Percentiles rank a stretch among this genome's conserved stretches.
Evolutionary conservation across 1,284 basidiomycete species (phyloP).

Genomic region (Omphalotus olearius): DNA sequence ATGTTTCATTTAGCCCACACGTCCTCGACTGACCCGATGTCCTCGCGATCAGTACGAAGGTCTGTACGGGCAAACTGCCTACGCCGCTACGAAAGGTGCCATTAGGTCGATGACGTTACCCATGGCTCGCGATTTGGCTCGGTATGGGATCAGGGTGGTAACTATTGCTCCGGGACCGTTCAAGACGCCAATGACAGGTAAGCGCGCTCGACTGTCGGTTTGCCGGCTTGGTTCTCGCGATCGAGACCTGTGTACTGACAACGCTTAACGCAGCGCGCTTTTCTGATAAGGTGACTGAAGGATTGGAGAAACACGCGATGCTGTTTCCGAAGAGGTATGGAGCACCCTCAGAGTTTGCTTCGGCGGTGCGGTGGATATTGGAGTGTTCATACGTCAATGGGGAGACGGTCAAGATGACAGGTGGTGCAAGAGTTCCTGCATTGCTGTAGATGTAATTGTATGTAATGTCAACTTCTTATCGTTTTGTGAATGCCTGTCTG

Average conservation of each 20-base stretch:
- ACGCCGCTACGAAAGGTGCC: slow-evolving; percentile 51
- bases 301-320: slow-evolving; percentile 25
- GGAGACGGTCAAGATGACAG: slow-evolving; percentile 45
- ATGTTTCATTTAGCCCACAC: not conserved
- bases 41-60: slow-evolving; percentile 33
- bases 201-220: too few species aligned
- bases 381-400: slow-evolving; percentile 54
- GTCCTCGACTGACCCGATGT: not conserved
- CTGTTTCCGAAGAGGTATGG: slow-evolving; percentile 44
- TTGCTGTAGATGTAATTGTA: not conserved
- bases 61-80: slow-evolving; percentile 47
- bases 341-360: slow-evolving; percentile 43
- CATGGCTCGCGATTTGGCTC: slow-evolving; percentile 48
- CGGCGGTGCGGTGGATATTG: slow-evolving; percentile 46
- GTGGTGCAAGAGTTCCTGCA: slow-evolving; percentile 10
- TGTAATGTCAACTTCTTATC: too few species aligned
- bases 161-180: slow-evolving; percentile 51
- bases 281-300: not conserved
- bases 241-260: not conserved
- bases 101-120: slow-evolving; percentile 50
- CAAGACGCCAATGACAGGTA: slow-evolving; percentile 39
- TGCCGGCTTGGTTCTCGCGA: too few species aligned
- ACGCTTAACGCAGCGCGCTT: not conserved
- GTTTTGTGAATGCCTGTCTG: too few species aligned
- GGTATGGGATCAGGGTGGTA: slow-evolving; percentile 47